Conservation (phyloP, 2,329 filamentous ascomycete genomes). For the Neopestalotiopsis sp. region DNA sequence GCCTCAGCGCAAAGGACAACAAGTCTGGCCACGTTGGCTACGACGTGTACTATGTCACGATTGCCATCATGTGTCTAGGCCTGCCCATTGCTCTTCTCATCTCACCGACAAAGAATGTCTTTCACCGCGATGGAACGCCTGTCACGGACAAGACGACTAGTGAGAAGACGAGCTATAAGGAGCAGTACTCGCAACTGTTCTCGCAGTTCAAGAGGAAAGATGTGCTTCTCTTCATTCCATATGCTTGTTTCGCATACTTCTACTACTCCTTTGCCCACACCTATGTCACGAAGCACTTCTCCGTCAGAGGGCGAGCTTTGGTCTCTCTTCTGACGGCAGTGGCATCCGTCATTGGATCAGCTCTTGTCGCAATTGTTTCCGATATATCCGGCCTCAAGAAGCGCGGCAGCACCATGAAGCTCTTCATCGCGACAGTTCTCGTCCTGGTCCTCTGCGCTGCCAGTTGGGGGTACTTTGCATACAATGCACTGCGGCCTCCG, state of each 20-base stretch:
- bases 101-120: not conserved
- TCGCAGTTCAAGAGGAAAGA: not conserved
- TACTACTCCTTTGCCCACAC: constrained; percentile 14
- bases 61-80: constrained; percentile 6
- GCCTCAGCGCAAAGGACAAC: constrained; percentile 4
- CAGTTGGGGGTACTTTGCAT: constrained; percentile 8
- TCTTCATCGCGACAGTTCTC: not conserved
- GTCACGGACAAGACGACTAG: not conserved
- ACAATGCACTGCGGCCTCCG: not conserved
- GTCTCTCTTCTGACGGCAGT: not conserved
- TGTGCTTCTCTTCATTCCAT: not conserved
- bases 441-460: not conserved
- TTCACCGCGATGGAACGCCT: not conserved
- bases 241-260: constrained; percentile 11
- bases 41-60: constrained; percentile 14
- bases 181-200: not conserved
- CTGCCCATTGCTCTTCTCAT: not conserved
- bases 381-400: not conserved
- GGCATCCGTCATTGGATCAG: constrained; percentile 7
- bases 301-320: constrained; percentile 1
- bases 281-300: constrained; percentile 14
- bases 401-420: not conserved
- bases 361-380: not conserved
- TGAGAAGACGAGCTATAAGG: not conserved
- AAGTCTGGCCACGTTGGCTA: constrained; percentile 4